phyloP scores from a whole-genome alignment of 2,329 filamentous ascomycete genomes.

The Aspergillus bombycis region DNA sequence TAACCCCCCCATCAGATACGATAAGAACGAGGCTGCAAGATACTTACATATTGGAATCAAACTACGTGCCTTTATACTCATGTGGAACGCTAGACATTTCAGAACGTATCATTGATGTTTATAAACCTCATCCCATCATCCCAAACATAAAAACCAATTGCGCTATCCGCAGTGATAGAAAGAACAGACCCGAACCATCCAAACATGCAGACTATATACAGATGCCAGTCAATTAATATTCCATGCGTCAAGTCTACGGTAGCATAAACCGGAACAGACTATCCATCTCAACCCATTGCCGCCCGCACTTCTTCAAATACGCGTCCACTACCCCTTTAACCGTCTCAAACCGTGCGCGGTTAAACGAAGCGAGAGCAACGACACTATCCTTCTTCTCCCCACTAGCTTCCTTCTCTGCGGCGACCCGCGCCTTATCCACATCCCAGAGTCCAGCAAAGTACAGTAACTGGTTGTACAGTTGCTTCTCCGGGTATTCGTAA shows the following conservation, averaged over 20 bases:
- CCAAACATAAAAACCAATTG: conserved; percentile 9
- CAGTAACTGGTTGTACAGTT: conserved; percentile 90
- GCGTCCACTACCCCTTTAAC: conserved; percentile 76
- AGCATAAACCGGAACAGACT: conserved; percentile 69
- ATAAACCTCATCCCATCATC: conserved; percentile 17
- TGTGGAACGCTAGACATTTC: background rate
- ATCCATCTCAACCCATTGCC: conserved; percentile 94
- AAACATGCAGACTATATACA: conserved; percentile 28
- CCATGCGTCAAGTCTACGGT: conserved; percentile 40
- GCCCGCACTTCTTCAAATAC: conserved; percentile 86
- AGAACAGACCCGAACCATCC: conserved; percentile 11
- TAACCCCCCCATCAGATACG: too few species aligned
- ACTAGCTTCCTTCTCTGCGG: conserved; percentile 53
- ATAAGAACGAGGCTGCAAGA: background rate
- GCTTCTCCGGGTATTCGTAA: conserved; percentile 85
- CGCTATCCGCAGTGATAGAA: conserved; percentile 15
- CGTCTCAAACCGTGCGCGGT: conserved; percentile 75
- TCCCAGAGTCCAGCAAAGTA: conserved; percentile 88
- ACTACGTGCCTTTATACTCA: background rate
- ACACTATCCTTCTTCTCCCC: conserved; percentile 67
- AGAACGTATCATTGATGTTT: conserved; percentile 8
- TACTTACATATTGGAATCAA: background rate
- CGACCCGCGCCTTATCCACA: conserved; percentile 74
- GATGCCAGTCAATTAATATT: conserved; percentile 16
- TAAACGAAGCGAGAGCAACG: conserved; percentile 75